These are phyloP conservation scores for Fusarium burgessii DNA, from an alignment of 2,329 filamentous ascomycete genomes.

Conservation along the genomic window DNA sequence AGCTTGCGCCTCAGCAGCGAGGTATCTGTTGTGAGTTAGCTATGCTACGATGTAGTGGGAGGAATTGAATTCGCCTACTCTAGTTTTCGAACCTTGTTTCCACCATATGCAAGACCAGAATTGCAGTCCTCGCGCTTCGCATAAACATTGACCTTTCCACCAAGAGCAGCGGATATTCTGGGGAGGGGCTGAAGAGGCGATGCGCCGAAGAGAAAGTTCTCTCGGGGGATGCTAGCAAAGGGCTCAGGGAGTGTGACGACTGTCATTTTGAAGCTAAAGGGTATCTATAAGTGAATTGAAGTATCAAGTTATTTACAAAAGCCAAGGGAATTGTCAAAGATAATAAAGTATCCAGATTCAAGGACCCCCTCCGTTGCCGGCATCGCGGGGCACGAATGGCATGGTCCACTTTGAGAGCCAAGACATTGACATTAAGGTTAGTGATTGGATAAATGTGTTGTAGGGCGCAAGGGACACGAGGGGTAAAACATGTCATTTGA, in stretches of 20 bases:
- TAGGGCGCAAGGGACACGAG: constrained; percentile 42
- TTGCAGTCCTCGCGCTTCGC: constrained; percentile 81
- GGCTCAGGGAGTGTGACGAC: constrained; percentile 66
- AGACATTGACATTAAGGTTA: neutral
- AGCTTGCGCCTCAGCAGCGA: constrained; percentile 71
- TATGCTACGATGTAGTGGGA: neutral
- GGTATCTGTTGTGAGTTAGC: constrained; percentile 60
- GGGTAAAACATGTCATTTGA: constrained; percentile 29
- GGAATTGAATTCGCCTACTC: constrained; percentile 56
- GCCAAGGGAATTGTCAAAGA: neutral
- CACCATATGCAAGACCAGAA: constrained; percentile 74
- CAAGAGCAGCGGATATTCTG: constrained; percentile 71
- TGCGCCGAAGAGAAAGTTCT: constrained; percentile 72
- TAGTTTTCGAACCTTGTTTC: constrained; percentile 77
- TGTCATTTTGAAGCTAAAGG: constrained; percentile 42
- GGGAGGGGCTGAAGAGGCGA: constrained; percentile 77
- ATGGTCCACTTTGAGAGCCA: constrained; percentile 32
- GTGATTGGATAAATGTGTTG: constrained; percentile 23
- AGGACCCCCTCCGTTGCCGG: constrained; percentile 31
- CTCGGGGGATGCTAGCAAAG: constrained; percentile 72
- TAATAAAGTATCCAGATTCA: neutral
- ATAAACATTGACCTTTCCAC: constrained; percentile 71
- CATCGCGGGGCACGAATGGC: constrained; percentile 30
- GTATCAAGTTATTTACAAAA: neutral
- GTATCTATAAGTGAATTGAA: neutral